phyloP scores from a whole-genome alignment of 176 grass and related monocot genomes.

The Calamus simplicifolius region DNA sequence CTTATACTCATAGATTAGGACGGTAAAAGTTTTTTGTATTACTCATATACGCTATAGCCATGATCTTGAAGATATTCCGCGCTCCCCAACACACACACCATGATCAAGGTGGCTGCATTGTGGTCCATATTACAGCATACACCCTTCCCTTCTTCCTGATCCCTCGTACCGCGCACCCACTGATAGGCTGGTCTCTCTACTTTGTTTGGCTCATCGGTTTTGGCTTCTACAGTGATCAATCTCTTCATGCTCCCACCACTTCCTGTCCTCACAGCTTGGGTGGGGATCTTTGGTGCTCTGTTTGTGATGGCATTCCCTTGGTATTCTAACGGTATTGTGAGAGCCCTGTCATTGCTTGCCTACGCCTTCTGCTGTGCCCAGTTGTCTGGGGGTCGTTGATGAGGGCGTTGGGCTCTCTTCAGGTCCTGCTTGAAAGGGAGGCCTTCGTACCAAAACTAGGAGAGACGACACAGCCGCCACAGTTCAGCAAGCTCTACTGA shows the following conservation, averaged over 20 bases:
- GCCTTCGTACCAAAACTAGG: constrained; percentile 53
- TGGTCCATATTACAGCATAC: constrained; percentile 69
- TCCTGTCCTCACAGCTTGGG: constrained; percentile 45
- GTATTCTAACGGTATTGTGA: constrained; percentile 63
- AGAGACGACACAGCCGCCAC: constrained; percentile 45
- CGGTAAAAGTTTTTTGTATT: too few species aligned
- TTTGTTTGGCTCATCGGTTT: constrained; percentile 49
- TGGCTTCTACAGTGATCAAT: constrained; percentile 64
- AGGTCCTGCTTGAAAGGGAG: constrained; percentile 59
- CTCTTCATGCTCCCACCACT: constrained; percentile 56
- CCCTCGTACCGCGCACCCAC: constrained; percentile 70
- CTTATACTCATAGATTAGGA: too few species aligned
- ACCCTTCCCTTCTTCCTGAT: constrained; percentile 74
- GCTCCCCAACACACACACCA: too few species aligned
- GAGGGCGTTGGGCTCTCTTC: constrained; percentile 56
- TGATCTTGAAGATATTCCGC: too few species aligned
- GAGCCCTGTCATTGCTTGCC: constrained; percentile 50
- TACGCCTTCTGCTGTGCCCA: constrained; percentile 66
- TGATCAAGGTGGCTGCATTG: constrained; percentile 47
- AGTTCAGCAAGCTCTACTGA: constrained; percentile 87
- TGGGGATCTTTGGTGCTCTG: constrained; percentile 52
- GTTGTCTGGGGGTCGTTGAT: constrained; percentile 57
- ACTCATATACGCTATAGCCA: too few species aligned
- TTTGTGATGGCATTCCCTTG: constrained; percentile 81
- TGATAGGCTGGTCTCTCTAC: constrained; percentile 81